Evolutionary conservation across 2,329 filamentous ascomycete genomes (phyloP).

Genomic region (Trichophyton verrucosum): DNA sequence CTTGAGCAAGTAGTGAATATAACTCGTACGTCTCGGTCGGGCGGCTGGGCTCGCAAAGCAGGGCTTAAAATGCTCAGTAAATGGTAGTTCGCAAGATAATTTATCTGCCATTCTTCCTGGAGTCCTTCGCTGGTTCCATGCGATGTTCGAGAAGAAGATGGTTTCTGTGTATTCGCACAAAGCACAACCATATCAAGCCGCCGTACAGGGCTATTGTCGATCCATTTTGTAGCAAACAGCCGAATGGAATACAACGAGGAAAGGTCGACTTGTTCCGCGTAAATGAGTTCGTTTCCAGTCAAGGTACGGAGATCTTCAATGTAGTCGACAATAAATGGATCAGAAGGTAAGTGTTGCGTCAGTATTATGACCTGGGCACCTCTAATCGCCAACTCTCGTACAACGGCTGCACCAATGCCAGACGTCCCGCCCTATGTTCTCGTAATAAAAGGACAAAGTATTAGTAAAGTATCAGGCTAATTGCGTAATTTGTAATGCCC

Average conservation of each 20-base stretch:
- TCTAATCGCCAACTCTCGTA: constrained; percentile 59
- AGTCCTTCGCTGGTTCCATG: constrained; percentile 62
- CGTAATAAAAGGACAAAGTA: constrained; percentile 12
- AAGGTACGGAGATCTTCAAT: constrained; percentile 71
- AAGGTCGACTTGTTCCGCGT: constrained; percentile 89
- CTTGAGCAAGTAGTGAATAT: constrained; percentile 77
- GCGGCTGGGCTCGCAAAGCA: constrained; percentile 77
- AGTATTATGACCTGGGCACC: constrained; percentile 87
- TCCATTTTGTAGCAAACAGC: constrained; percentile 91
- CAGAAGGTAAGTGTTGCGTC: constrained; percentile 65
- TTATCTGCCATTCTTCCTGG: constrained; percentile 85
- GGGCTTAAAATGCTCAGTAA: constrained; percentile 82
- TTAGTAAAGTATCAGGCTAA: not conserved
- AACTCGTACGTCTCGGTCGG: constrained; percentile 84
- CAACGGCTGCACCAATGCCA: constrained; percentile 71
- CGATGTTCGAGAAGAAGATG: constrained; percentile 46
- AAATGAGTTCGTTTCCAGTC: constrained; percentile 76
- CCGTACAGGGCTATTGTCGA: constrained; percentile 83
- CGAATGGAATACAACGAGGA: constrained; percentile 80
- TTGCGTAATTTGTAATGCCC: constrained; percentile 9
- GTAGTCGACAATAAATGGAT: constrained; percentile 84
- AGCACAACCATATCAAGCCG: constrained; percentile 83
- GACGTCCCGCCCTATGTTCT: constrained; percentile 64
- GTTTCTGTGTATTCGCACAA: constrained; percentile 66
- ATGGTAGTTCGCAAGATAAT: constrained; percentile 93